phyloP scores from a whole-genome alignment of 2,329 filamentous ascomycete species.

The Clonostachys chloroleuca region DNA sequence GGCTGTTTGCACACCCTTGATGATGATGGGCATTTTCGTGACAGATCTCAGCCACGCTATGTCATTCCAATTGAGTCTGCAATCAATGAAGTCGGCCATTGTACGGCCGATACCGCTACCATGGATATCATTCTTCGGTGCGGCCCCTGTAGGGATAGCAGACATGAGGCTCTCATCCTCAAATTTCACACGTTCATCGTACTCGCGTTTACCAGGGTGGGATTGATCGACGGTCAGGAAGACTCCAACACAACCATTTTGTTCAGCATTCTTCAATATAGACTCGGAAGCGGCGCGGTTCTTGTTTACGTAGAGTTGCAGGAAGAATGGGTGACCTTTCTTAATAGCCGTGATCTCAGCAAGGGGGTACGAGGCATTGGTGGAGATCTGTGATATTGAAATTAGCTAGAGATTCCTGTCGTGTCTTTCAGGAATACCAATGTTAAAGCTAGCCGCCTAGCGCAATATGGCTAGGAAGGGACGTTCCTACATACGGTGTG shows the following conservation, averaged over 20 bases:
- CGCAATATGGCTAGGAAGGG: no score
- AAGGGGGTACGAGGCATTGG: conserved; percentile 53
- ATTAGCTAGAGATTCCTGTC: conserved; percentile 29
- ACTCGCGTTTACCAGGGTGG: conserved; percentile 50
- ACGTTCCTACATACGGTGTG: not conserved
- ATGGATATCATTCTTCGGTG: conserved; percentile 43
- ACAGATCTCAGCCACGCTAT: conserved; percentile 52
- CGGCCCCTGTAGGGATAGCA: conserved; percentile 44
- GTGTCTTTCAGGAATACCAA: no score
- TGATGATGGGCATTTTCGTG: conserved; percentile 34
- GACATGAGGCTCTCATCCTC: conserved; percentile 36
- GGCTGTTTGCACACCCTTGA: conserved; percentile 21
- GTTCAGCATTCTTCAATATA: conserved; percentile 39
- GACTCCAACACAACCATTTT: conserved; percentile 43
- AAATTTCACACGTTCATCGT: conserved; percentile 33
- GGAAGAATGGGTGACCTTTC: conserved; percentile 33
- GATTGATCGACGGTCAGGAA: conserved; percentile 57
- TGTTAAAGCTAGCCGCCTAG: no score
- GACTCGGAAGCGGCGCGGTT: conserved; percentile 44
- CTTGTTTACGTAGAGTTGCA: conserved; percentile 60
- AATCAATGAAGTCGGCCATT: conserved; percentile 53
- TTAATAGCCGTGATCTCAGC: conserved; percentile 35
- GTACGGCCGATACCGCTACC: conserved; percentile 50
- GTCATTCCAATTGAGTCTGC: conserved; percentile 58
- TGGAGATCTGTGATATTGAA: conserved; percentile 54